Conservation (phyloP, 2,329 filamentous ascomycete species). For the Cercospora sp. region DNA sequence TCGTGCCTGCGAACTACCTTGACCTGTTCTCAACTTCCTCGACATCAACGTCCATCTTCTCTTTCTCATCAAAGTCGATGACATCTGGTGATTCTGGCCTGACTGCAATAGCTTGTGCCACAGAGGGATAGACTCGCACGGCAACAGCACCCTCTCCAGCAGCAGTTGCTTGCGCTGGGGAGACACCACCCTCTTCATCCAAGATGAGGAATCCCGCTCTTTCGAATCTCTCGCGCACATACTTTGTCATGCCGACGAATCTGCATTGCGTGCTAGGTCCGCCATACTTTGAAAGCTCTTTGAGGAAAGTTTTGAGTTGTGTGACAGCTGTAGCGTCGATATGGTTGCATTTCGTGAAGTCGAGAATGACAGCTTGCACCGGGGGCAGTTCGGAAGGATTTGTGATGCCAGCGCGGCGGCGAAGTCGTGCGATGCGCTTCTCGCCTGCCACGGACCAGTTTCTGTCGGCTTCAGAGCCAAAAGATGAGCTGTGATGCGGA, state of each 20-base stretch:
- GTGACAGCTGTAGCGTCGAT: slow-evolving; percentile 56
- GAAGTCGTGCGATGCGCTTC: slow-evolving; percentile 50
- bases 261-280: slow-evolving; percentile 50
- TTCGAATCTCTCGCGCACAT: slow-evolving; percentile 37
- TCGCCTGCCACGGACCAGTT: slow-evolving; percentile 58
- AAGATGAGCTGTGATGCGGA: slow-evolving; percentile 42
- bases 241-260: slow-evolving; percentile 51
- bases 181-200: slow-evolving; percentile 21
- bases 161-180: not conserved
- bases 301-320: slow-evolving; percentile 51
- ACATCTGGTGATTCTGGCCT: slow-evolving; percentile 7
- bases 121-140: slow-evolving; percentile 11
- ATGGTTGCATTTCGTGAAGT: slow-evolving; percentile 55
- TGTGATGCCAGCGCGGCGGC: slow-evolving; percentile 42
- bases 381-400: slow-evolving; percentile 39
- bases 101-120: slow-evolving; percentile 12
- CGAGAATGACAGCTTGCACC: slow-evolving; percentile 54
- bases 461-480: slow-evolving; percentile 43
- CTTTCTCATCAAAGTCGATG: slow-evolving; percentile 19
- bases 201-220: slow-evolving; percentile 26
- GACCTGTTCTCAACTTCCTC: slow-evolving; percentile 19
- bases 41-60: slow-evolving; percentile 14
- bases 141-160: slow-evolving; percentile 12
- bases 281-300: slow-evolving; percentile 53
- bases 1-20: not conserved